Evolutionary conservation across 192 early-diverging fungal species (phyloP).

Genomic region (Mortierella antarctica): DNA sequence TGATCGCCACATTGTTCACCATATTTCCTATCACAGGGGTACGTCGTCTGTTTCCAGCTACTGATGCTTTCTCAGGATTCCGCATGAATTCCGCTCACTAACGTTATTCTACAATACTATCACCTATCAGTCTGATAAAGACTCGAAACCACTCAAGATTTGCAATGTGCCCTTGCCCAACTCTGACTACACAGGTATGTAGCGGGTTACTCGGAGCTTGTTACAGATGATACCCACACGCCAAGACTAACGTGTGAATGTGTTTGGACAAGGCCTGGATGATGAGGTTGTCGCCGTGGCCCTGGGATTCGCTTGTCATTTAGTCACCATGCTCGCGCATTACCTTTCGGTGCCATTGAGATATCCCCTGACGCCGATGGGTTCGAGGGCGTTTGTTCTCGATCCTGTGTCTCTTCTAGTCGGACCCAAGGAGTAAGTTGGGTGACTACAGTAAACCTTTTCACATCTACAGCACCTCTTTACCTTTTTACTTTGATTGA

Average conservation of each 20-base stretch:
- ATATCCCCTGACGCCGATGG: conserved; percentile 82
- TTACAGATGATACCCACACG: too few species aligned
- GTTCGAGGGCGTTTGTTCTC: conserved; percentile 72
- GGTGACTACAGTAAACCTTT: too few species aligned
- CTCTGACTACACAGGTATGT: conserved; percentile 59
- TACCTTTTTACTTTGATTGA: not conserved
- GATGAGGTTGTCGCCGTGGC: conserved; percentile 76
- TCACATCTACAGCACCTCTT: not conserved
- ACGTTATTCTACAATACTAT: too few species aligned
- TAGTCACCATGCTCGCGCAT: conserved; percentile 74
- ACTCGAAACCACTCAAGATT: conserved; percentile 58
- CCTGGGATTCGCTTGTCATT: conserved; percentile 75
- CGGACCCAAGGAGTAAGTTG: conserved; percentile 45
- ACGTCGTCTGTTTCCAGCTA: not conserved
- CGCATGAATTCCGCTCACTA: not conserved
- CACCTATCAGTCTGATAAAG: conserved; percentile 48
- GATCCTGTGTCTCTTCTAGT: conserved; percentile 58
- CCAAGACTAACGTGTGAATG: too few species aligned
- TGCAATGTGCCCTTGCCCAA: conserved; percentile 67
- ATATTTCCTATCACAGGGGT: conserved; percentile 71
- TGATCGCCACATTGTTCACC: conserved; percentile 68
- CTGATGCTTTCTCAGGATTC: not conserved
- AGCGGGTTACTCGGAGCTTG: not conserved
- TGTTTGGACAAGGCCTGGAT: conserved; percentile 44
- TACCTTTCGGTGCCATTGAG: conserved; percentile 76